Evolutionary conservation across 176 grass and related monocot species (phyloP), one percentile per base, ranked within the genome.

Genomic region (Olyra latifolia): DNA sequence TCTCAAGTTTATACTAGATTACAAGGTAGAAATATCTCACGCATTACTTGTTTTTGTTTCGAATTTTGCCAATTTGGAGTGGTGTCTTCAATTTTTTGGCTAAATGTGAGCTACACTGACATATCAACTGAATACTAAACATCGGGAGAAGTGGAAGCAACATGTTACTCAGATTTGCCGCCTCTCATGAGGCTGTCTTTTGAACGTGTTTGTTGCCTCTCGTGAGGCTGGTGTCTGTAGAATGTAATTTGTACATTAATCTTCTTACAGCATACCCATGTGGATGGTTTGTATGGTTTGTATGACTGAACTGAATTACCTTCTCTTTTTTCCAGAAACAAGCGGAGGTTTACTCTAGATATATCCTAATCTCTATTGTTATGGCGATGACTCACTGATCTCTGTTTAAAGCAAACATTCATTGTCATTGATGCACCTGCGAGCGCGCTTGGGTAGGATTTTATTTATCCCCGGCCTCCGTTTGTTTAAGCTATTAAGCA

Each of bases 1-100:
- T 71, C 10, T 60, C 52, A 6, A 29, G 17, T 65, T 81, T 71
- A 88, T 61, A 47, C 16, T 48, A 88, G 66, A 53, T 87, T 68
- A 73, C 60, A 65, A 40, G 91, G 74, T 90, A 86, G 45, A 80
- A 82, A 82, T 62, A 57, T 55, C 4, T 48, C 59, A 14, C 4
- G 25, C 45, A 22, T 8, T 17, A 15, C 3, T 13, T 19, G 16
- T 7, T 67, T 74, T 19, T 46, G 8, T 43, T 58, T 27, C 67
- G 20, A 56, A 46, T 74, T 52, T 64, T 57, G 0, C 13, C 44
- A 57, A 28, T 13, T 71, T 42, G 5, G 39, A 20, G 13, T 27
- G 60, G 14, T 19, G 10, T 57, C 24, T 20, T 74, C 19, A 20
- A 69, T 9, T 55, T 45, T 69, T 44, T 27, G 15, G 19, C 63